Evolutionary conservation across 352 stramenopile genomes (phyloP).

Genomic region (Globisporangium irregulare): DNA sequence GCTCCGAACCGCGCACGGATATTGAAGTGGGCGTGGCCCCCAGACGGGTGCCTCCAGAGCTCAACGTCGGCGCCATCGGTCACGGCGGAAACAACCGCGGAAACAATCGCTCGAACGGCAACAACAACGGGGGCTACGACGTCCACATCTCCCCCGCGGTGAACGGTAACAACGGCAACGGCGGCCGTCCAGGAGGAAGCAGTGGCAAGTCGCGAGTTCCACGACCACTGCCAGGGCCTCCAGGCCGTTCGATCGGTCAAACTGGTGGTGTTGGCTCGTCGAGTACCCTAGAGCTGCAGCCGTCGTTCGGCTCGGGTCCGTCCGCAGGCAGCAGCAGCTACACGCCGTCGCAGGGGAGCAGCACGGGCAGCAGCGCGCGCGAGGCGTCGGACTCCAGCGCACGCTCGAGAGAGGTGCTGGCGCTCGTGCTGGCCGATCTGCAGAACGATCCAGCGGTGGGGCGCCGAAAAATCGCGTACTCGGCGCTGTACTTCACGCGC

Average conservation of each 20-base stretch:
- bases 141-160: slow-evolving; percentile 19
- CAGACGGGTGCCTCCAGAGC: not conserved
- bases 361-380: slow-evolving; percentile 10
- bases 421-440: slow-evolving; percentile 66
- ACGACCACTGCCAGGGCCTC: not conserved
- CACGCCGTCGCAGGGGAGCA: slow-evolving; percentile 15
- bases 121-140: slow-evolving; percentile 14
- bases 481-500: slow-evolving; percentile 77
- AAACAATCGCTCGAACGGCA: not conserved
- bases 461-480: slow-evolving; percentile 59
- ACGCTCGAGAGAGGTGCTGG: slow-evolving; percentile 43
- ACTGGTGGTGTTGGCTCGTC: not conserved
- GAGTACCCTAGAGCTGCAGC: not conserved
- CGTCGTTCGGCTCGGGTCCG: slow-evolving; percentile 6
- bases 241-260: not conserved
- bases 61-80: slow-evolving; percentile 8
- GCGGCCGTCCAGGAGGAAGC: not conserved
- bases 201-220: not conserved
- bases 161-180: not conserved
- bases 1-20: not conserved
- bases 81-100: slow-evolving; percentile 3
- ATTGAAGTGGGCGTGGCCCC: not conserved
- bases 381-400: slow-evolving; percentile 23
- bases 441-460: slow-evolving; percentile 57
- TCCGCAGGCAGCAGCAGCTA: slow-evolving; percentile 18